Base-by-base conservation (phyloP, 805 yeast genomes). In the Starmerella sp. region DNA sequence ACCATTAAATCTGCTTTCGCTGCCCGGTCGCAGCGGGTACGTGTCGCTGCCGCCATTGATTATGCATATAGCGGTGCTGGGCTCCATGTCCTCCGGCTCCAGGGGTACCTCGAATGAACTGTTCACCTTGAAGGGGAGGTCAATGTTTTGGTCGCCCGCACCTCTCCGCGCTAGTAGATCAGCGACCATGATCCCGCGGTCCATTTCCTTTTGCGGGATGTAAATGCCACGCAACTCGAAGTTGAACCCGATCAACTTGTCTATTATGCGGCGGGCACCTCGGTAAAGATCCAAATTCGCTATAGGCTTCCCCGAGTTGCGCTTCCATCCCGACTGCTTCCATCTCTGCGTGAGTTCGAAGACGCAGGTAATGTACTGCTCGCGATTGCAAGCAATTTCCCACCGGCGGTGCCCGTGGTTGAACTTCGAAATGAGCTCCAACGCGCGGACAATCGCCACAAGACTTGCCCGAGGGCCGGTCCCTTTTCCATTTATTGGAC, bases 271-370 rank as follows among this genome's bases (percentile, higher is more conserved):
- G 13, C 49, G 49, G 5, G 49, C 49, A 2, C 49, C 49, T 5
- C 49, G 49, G 30, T 46, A 46, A 5, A 46, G 39, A 22, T 46
- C 49, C 13, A 46, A 15, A n/a, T 46, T 46, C 30, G 49, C 49
- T 13, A 46, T 46, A 5, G 49, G 49, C 15, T 46, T 46, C 2
- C 49, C 49, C 15, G 49, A 46, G 30, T 46, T 46, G n/a, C 49
- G 49, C 30, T 46, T 46, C 49, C 49, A 46, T n/a, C 49, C 49
- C 9, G 49, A 32, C 13, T 32, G 32, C 49, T 46, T 46, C 49
- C 49, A 46, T 7, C 49, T n/a, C 38, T 46, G 37, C 6, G 49
- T 34, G 15, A 46, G 39, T 17, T 46, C 49, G 15, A 46, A 46
- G 4, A 46, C 49, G 31, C 39, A 46, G 8, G 32, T 46, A 3